Evolutionary conservation across 371 early-diverging fungal genomes (phyloP), one percentile per base, ranked within the genome.

Genomic region (Capillidium rhysosporum): DNA sequence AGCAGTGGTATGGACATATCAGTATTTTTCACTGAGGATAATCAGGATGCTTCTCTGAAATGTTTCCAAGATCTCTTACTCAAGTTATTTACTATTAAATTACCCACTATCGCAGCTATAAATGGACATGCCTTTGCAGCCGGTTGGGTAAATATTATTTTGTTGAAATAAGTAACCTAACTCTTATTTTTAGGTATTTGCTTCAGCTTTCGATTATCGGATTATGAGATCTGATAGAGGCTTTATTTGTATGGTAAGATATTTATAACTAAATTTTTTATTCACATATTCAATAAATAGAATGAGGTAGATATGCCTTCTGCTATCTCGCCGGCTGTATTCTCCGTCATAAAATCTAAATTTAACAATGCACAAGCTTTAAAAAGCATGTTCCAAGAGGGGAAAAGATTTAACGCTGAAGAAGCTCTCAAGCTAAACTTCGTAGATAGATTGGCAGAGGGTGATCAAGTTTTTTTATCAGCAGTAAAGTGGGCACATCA

Each of bases 81-180:
- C 5, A 64, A 73, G 1, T 25, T 84, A 38, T 54, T 83, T 34
- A 79, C 76, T 0, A 83, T 83, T 58, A 66, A 73, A 21, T 61
- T 86, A 8, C 86, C 89, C 0, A 85, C 86, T 0, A 72, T 86
- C 16, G 87, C 89, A 3, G 86, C 85, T 14, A 63, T 84, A 24
- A 82, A 85, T 54, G 85, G 77, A 66, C 86, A 87, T 49, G 83
- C 86, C 12, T 88, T 87, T 69, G 87, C 86, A 29, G 87, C 84
- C 54, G 86, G 87, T 3, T 9, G 12, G 3, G 29, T 53, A 40
- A 45, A 10, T 45, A n/a, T 38, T 38, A 38, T 38, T 7, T 38
- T 9, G 7, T 9, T 38, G 20, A 5, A 10, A n/a, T 5, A 5
- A 20, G 1, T 24, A 20, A 5, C 8, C 25, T 24, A 24, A 3